These are phyloP conservation scores for Irpex lacteus DNA, from an alignment of 1,284 basidiomycete genomes.

Conservation along the genomic window DNA sequence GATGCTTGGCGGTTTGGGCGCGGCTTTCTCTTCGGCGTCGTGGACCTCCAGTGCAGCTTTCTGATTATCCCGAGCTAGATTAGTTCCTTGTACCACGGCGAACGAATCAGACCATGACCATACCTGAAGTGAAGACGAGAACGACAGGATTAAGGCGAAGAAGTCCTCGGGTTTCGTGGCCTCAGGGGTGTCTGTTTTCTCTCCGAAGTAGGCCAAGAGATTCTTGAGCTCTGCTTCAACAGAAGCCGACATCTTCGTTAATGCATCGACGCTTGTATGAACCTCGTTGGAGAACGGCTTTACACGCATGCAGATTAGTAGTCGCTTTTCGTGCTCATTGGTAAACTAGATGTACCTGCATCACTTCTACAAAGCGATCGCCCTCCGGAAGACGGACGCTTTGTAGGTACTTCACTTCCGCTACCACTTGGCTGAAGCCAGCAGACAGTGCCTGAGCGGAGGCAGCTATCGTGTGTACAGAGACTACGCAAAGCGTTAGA, in stretches of 20 bases:
- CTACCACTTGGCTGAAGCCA: slow-evolving; percentile 57
- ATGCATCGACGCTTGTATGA: slow-evolving; percentile 51
- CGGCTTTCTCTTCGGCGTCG: slow-evolving; percentile 39
- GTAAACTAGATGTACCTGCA: slow-evolving; percentile 49
- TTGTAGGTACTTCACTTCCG: slow-evolving; percentile 50
- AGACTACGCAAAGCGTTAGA: slow-evolving; percentile 45
- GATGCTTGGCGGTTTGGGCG: slow-evolving; percentile 22
- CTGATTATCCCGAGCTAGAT: slow-evolving; percentile 32
- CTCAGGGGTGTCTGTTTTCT: slow-evolving; percentile 57
- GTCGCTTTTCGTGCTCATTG: no score
- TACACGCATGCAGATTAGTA: not conserved
- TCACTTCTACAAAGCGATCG: slow-evolving; percentile 64
- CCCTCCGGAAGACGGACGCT: slow-evolving; percentile 33
- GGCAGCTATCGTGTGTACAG: slow-evolving; percentile 59
- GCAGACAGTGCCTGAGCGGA: slow-evolving; percentile 56
- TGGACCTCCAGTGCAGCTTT: slow-evolving; percentile 77
- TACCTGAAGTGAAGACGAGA: slow-evolving; percentile 72
- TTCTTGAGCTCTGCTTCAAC: slow-evolving; percentile 60
- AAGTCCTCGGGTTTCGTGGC: slow-evolving; percentile 76
- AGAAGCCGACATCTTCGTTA: slow-evolving; percentile 58
- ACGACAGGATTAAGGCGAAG: slow-evolving; percentile 70
- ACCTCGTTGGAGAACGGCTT: slow-evolving; percentile 60
- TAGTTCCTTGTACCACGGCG: not conserved
- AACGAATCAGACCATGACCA: slow-evolving; percentile 14
- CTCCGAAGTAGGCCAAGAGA: slow-evolving; percentile 72